Percentiles rank a stretch among this genome's conserved stretches.
Conservation (phyloP, 1,284 basidiomycete genomes). For the Pseudozyma thailandica region DNA sequence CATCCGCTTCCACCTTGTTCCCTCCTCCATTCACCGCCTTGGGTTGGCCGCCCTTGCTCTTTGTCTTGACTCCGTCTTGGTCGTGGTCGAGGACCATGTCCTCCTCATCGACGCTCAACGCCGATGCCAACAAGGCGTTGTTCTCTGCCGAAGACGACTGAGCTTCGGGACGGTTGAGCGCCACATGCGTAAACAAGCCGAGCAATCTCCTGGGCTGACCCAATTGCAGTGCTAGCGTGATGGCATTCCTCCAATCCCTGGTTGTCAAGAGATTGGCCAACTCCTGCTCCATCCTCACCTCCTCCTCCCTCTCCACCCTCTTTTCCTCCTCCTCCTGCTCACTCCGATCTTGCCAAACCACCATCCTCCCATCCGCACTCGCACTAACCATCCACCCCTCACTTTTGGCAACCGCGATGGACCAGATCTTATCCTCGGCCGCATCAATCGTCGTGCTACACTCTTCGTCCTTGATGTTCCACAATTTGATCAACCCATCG, state of each 20-base stretch:
- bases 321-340: constrained; percentile 72
- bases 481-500: constrained; percentile 94
- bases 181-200: constrained; percentile 75
- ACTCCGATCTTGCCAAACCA: constrained; percentile 93
- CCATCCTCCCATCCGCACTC: constrained; percentile 91
- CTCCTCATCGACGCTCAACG: background rate
- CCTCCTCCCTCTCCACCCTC: constrained; percentile 36
- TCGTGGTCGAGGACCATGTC: constrained; percentile 6
- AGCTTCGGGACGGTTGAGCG: constrained; percentile 38
- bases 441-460: constrained; percentile 85
- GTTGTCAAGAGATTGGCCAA: constrained; percentile 88
- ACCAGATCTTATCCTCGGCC: constrained; percentile 94
- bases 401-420: constrained; percentile 80
- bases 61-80: constrained; percentile 1
- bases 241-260: constrained; percentile 90
- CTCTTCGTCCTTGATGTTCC: constrained; percentile 92
- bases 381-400: constrained; percentile 87
- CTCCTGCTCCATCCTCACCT: constrained; percentile 81
- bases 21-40: background rate
- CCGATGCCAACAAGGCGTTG: constrained; percentile 5
- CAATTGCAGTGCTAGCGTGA: constrained; percentile 89
- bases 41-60: background rate
- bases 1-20: background rate
- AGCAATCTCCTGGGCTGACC: constrained; percentile 89
- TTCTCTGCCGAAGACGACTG: background rate